Percentiles rank a stretch among this genome's conserved stretches.
These are phyloP conservation scores for Saturnispora kantuleensis DNA, from an alignment of 805 yeast genomes.

Conservation along the genomic window DNA sequence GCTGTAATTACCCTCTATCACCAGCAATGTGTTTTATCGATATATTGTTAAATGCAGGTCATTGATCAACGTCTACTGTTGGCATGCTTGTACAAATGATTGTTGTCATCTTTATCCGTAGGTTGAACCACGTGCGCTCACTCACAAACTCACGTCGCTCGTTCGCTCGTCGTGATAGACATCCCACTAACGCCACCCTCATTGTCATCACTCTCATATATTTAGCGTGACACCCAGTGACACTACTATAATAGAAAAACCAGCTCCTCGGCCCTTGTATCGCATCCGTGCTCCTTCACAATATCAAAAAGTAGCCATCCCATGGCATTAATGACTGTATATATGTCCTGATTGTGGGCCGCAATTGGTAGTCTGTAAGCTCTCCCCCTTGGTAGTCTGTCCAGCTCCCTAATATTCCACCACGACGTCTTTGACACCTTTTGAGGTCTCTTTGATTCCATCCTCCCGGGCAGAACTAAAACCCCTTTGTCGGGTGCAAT, in stretches of 20 bases:
- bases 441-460: neutral
- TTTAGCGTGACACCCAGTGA: too few relatives aligned
- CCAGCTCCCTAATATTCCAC: slow-evolving; percentile 1
- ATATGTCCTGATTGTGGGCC: neutral
- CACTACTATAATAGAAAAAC: neutral
- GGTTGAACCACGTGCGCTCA: too few relatives aligned
- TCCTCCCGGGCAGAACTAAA: slow-evolving; percentile 5
- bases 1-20: too few relatives aligned
- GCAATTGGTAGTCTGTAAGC: slow-evolving; percentile 4
- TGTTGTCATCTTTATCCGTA: too few relatives aligned
- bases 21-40: too few relatives aligned
- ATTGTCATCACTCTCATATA: too few relatives aligned
- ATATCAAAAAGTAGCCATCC: slow-evolving; percentile 5
- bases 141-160: too few relatives aligned
- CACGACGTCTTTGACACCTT: neutral
- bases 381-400: slow-evolving; percentile 4
- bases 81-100: too few relatives aligned
- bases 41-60: too few relatives aligned
- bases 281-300: slow-evolving; percentile 4
- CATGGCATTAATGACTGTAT: neutral
- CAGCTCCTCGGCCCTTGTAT: neutral
- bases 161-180: too few relatives aligned
- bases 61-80: too few relatives aligned
- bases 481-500: neutral
- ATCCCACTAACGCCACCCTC: too few relatives aligned